Evolutionary conservation across 805 yeast species (phyloP), one percentile per base, ranked within the genome.

Genomic region (Saccharomycopsis malanga): DNA sequence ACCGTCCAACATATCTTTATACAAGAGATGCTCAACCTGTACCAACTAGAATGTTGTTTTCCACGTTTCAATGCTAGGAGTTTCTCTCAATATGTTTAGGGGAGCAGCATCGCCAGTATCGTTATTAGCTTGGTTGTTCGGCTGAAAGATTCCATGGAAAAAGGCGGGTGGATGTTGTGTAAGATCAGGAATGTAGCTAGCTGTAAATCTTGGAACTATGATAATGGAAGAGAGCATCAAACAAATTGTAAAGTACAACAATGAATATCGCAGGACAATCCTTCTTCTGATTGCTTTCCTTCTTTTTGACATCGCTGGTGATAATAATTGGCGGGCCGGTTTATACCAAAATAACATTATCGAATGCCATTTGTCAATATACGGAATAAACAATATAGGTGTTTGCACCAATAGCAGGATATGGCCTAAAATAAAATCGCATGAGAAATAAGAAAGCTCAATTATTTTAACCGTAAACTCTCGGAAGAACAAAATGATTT

Each of bases 271-370:
- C 69, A 85, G 81, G 32, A 93, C 95, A 95, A 93, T 91, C 73
- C 98, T 83, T 83, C 84, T 87, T 68, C 98, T 84, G 67, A 89
- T 80, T 71, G 87, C 83, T 49, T 94, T 91, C 73, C 93, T 98
- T 71, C 93, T 93, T 71, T 91, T 73, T 17, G 98, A 87, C 71
- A 87, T 89, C 64, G 93, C 88, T 60, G 98, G 98, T 53, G 97
- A 97, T 69, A 98, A 85, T 62, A 93, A 89, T 72, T 88, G 95
- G 71, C 95, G 83, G 54, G 93, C 74, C 49, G 98, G 98, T 66
- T 87, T 86, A 70, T 94, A 83, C 99, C 99, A 93, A 83, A 93
- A 93, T 69, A 93, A 74, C 94, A 91, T 83, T 67, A 88, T 81
- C 39, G 98, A 91, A 69, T 93, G 99, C 95, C 95, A 88, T 73